Evolutionary conservation across 257 asterid genomes (phyloP), one percentile per base, ranked within the genome.

Genomic region (Misopates orontium): DNA sequence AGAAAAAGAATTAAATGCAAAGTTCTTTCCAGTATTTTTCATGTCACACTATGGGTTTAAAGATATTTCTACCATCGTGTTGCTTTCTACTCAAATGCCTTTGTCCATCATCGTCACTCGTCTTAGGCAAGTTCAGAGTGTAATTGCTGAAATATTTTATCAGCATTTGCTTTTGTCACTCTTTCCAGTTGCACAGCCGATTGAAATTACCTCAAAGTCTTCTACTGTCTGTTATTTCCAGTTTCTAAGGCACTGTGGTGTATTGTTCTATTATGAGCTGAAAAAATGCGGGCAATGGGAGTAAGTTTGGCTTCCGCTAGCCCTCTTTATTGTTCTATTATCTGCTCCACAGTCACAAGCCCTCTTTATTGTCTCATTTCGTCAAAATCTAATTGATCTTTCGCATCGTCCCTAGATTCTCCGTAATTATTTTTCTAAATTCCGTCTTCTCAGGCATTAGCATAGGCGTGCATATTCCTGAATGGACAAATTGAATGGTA

Each of bases 21-120:
- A 66, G 72, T 73, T 48, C 36, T 56, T 64, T 54, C 62, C 56
- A 53, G 64, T 39, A 48, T 64, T 70, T 65, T 69, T 39, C 12
- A 23, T 73, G 75, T 72, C 84, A 49, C 84, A 80, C 87, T 77
- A 75, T 78, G 88, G 61, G 75, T 70, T 76, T 68, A 67, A 71
- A 71, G 75, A 68, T 67, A 42, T 66, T 71, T 66, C 72, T 76
- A 70, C 74, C 73, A 59, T 69, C 25, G 49, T 78, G 57, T 19
- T 67, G 53, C 59, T 60, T 36, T 72, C 61, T 71, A 42, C 53
- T 56, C 39, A 32, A 41, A 61, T 66, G 74, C 77, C 63, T 76
- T 54, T 58, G 25, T 25, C 61, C 47, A 32, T 52, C 31, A 48
- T 47, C 57, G 74, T 47, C 36, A 45, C 40, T 41, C 58, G 64